Percentiles rank a stretch among this genome's conserved stretches.
Conservation (phyloP, 257 asterid genomes). For the Solanum raphanifolium region DNA sequence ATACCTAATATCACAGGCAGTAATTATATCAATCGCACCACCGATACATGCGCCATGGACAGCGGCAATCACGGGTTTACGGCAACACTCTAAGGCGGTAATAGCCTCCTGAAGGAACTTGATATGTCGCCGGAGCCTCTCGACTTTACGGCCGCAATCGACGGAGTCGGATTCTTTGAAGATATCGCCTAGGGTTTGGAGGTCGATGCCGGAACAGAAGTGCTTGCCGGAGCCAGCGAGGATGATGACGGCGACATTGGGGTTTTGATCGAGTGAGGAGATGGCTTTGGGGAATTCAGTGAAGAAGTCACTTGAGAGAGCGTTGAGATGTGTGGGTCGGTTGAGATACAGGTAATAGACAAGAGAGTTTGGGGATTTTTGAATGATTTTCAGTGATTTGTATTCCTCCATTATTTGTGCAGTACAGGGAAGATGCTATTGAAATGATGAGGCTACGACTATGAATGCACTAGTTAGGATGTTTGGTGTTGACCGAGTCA, state of each 20-base stretch:
- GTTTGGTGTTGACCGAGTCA: not conserved
- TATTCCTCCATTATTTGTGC: constrained; percentile 20
- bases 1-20: constrained; percentile 79
- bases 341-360: constrained; percentile 39
- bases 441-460: not conserved
- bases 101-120: constrained; percentile 53
- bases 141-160: constrained; percentile 46
- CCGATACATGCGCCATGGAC: constrained; percentile 89
- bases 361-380: constrained; percentile 30
- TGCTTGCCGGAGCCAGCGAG: constrained; percentile 61
- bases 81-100: constrained; percentile 69
- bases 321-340: constrained; percentile 59
- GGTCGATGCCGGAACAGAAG: constrained; percentile 83
- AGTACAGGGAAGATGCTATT: not conserved
- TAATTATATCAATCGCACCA: constrained; percentile 64
- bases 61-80: constrained; percentile 80
- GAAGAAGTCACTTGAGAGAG: constrained; percentile 62
- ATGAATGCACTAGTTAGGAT: not conserved
- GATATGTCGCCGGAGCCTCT: constrained; percentile 52
- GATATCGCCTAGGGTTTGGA: constrained; percentile 19
- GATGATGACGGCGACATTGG: constrained; percentile 48
- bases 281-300: constrained; percentile 75
- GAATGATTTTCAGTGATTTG: constrained; percentile 37
- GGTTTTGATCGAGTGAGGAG: constrained; percentile 50
- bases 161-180: not conserved